Evolutionary conservation across 2,329 filamentous ascomycete species (phyloP).

Genomic region (Cryphonectria japonica): DNA sequence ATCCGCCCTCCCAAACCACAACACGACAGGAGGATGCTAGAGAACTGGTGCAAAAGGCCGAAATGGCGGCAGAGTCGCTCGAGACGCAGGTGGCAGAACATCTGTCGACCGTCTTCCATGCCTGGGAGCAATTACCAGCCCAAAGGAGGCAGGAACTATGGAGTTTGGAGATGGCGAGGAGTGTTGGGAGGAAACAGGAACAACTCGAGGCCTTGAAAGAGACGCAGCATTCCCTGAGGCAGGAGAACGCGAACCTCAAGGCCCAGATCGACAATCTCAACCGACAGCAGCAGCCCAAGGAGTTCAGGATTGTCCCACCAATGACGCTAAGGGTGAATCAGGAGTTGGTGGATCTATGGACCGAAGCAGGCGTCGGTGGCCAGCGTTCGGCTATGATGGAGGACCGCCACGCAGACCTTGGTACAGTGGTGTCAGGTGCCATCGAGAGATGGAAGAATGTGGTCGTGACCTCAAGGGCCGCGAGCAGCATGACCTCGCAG

Average conservation of each 20-base stretch:
- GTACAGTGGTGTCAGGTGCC: conserved; percentile 54
- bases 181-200: conserved; percentile 60
- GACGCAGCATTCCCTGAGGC: conserved; percentile 53
- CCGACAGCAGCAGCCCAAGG: conserved; percentile 61
- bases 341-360: conserved; percentile 50
- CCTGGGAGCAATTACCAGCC: conserved; percentile 70
- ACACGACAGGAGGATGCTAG: conserved; percentile 47
- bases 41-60: conserved; percentile 52
- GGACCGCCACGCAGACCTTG: conserved; percentile 57
- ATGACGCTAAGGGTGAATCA: conserved; percentile 56
- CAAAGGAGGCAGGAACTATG: conserved; percentile 63
- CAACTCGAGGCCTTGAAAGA: conserved; percentile 57
- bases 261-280: conserved; percentile 63
- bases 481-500: conserved; percentile 54
- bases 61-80: conserved; percentile 60
- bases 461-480: conserved; percentile 54
- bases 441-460: conserved; percentile 67
- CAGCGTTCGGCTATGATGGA: conserved; percentile 48
- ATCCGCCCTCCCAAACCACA: conserved; percentile 46
- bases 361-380: conserved; percentile 49
- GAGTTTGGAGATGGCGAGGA: conserved; percentile 64
- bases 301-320: conserved; percentile 59
- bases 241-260: conserved; percentile 61
- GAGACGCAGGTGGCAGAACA: conserved; percentile 75
- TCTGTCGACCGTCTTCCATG: conserved; percentile 73